phyloP scores from a whole-genome alignment of 768 basidiomycete genomes.

The Termitomyces sp. region DNA sequence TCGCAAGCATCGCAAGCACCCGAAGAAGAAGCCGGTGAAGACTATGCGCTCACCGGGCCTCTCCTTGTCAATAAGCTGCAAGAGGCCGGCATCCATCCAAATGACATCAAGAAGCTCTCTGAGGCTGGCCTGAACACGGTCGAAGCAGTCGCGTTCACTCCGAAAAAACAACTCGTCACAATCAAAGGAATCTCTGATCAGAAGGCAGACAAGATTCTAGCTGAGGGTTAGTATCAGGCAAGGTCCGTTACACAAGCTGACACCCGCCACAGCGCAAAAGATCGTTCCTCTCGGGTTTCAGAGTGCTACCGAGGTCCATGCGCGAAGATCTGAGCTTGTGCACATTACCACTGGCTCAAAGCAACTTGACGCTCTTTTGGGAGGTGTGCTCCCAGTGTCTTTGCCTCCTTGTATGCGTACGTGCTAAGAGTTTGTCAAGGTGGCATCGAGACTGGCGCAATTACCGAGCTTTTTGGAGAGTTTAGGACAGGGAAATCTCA shows the following conservation, averaged over 20 bases:
- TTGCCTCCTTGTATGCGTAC: constrained; percentile 6
- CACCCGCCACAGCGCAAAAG: constrained; percentile 65
- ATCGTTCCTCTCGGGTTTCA: constrained; percentile 97
- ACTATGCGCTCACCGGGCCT: constrained; percentile 65
- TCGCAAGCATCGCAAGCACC: constrained; percentile 50
- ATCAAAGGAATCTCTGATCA: constrained; percentile 97
- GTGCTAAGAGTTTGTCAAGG: constrained; percentile 35
- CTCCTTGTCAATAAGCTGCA: constrained; percentile 79
- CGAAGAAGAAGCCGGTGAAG: constrained; percentile 46
- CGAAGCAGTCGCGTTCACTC: constrained; percentile 93
- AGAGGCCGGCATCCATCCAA: constrained; percentile 83
- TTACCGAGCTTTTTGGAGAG: constrained; percentile 97
- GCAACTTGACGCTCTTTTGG: constrained; percentile 90
- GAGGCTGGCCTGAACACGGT: constrained; percentile 93
- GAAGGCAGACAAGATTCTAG: constrained; percentile 94
- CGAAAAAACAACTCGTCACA: constrained; percentile 83
- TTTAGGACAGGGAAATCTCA: constrained; percentile 99
- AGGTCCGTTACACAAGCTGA: neutral
- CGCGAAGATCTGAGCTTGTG: constrained; percentile 89
- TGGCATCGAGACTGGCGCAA: constrained; percentile 96
- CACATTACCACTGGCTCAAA: constrained; percentile 97
- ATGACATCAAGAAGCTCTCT: constrained; percentile 92
- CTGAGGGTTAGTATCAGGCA: constrained; percentile 61
- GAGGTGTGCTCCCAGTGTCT: constrained; percentile 45
- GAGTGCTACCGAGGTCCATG: constrained; percentile 96